Evolutionary conservation across 2,329 filamentous ascomycete genomes (phyloP), one percentile per base, ranked within the genome.

Genomic region (Aspergillus sp.): DNA sequence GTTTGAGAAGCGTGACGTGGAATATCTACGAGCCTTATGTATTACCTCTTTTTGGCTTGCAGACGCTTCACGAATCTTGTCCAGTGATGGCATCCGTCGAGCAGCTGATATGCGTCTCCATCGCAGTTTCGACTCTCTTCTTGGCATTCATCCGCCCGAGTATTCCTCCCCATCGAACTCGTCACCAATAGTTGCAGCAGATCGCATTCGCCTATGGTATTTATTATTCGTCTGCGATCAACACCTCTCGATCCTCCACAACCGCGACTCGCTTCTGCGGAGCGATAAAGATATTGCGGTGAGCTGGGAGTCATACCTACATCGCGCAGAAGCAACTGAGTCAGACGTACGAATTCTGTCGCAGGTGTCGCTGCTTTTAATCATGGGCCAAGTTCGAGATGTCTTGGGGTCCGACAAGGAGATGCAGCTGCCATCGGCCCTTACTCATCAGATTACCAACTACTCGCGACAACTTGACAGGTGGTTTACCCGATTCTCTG

Each of bases 1-100:
- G 67, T 83, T 82, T 52, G 79, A 81, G 60, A 76, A 79, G 30
- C 78, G 79, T n/a, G 81, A 84, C 63, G 32, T 36, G 5, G 32
- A 36, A 13, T 36, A 36, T 36, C 10, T 36, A 13, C 32, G 32
- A 36, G 32, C 32, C 32, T 36, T 36, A 6, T 36, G 32, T 13
- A 36, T 36, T 36, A 2, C 32, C 2, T 36, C 32, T 36, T 36
- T 36, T 36, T 36, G 32, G 32, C 32, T 36, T 13, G 32, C 32
- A 36, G 32, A 36, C 5, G 77, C 82, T 4, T 80, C 56, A 70
- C 76, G 67, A 73, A 81, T 72, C 13, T 57, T 74, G 2, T 71
- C 69, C 3, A 72, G 70, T 10, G 65, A 73, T 48, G 72, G 71
- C 9, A 66, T 73, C 19, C 67, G 72, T 5, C 70, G 71, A 1